Evolutionary conservation across 2,329 filamentous ascomycete species (phyloP).

Genomic region (Penicillium sp.): DNA sequence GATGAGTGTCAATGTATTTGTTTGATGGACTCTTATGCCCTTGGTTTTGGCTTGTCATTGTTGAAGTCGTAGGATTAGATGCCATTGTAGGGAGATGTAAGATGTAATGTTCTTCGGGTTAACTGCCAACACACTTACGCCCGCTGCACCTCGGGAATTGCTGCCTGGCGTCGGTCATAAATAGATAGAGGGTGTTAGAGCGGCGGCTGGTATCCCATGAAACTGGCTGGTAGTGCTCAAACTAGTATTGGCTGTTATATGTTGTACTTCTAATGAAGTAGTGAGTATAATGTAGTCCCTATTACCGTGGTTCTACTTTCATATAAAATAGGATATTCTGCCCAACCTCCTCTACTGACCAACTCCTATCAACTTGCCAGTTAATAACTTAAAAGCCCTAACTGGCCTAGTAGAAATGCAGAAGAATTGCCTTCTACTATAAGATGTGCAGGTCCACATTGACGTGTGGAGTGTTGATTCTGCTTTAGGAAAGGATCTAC

Average conservation of each 20-base stretch:
- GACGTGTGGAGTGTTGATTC: not conserved
- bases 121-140: no score
- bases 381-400: not conserved
- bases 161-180: no score
- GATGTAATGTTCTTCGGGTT: no score
- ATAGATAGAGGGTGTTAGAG: no score
- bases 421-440: not conserved
- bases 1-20: conserved; percentile 7
- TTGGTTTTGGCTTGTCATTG: not conserved
- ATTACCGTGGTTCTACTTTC: not conserved
- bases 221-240: no score
- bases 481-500: not conserved
- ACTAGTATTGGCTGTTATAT: no score
- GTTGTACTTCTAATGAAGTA: no score
- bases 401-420: not conserved
- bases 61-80: conserved; percentile 2
- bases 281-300: no score
- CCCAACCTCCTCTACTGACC: not conserved
- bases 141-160: no score
- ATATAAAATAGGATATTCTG: not conserved
- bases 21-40: not conserved
- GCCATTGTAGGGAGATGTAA: not conserved
- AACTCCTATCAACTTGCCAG: not conserved
- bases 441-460: not conserved
- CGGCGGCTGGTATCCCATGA: no score